A percentile compares a stretch with the other conserved stretches of the same genome.
phyloP scores from a whole-genome alignment of 176 grass and related monocot genomes.

The Carex myosuroides region DNA sequence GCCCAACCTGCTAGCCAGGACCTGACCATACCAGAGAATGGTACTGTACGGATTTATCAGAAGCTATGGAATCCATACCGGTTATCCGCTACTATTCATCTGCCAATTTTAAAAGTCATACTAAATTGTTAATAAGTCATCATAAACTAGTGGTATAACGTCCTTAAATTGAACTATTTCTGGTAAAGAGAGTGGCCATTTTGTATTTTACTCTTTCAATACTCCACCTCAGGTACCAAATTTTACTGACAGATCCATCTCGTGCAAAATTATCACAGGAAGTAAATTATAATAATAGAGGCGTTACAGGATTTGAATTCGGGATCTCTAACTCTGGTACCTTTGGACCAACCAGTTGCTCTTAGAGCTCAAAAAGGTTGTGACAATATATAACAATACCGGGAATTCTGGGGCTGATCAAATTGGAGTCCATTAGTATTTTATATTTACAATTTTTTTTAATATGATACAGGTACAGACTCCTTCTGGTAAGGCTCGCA shows the following conservation, averaged over 20 bases:
- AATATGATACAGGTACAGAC: slow-evolving; percentile 49
- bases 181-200: background rate
- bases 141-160: background rate
- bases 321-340: background rate
- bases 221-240: background rate
- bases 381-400: background rate
- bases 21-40: background rate
- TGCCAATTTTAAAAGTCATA: background rate
- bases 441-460: background rate
- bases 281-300: background rate
- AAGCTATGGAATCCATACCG: background rate
- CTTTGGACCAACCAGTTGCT: background rate
- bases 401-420: background rate
- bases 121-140: background rate
- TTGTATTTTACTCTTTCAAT: background rate
- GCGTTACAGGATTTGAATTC: background rate
- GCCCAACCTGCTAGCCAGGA: background rate
- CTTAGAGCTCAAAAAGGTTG: background rate
- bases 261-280: background rate
- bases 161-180: background rate
- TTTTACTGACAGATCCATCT: background rate
- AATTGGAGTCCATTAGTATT: background rate
- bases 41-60: background rate
- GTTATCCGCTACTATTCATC: background rate
- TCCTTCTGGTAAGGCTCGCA: slow-evolving; percentile 76